These are phyloP conservation scores for Arthrobotrys sphaeroides DNA, from an alignment of 2,329 filamentous ascomycete species.

Conservation along the genomic window DNA sequence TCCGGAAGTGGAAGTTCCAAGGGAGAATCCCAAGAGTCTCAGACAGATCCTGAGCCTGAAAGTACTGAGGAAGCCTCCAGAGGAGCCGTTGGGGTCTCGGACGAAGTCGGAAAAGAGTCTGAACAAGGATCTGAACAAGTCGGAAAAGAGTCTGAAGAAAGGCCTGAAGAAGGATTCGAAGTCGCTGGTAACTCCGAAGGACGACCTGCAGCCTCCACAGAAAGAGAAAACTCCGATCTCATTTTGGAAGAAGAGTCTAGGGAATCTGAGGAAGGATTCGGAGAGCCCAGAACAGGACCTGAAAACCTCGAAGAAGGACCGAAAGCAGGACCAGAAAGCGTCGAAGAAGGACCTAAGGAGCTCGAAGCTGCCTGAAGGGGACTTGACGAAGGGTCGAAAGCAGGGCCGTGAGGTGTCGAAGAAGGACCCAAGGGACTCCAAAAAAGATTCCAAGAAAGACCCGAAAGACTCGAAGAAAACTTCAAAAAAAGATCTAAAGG, in stretches of 20 bases:
- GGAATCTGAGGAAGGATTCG: neutral
- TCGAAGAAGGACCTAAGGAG: neutral
- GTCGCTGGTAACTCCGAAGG: neutral
- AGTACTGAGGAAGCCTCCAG: constrained; percentile 1
- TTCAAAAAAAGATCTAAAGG: neutral
- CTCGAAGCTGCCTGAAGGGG: neutral
- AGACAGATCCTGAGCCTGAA: constrained; percentile 14
- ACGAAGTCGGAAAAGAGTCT: constrained; percentile 3
- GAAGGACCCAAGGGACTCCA: neutral
- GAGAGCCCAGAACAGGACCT: neutral
- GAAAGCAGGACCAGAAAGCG: neutral
- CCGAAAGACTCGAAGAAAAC: neutral
- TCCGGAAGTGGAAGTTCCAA: neutral
- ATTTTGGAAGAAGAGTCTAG: neutral
- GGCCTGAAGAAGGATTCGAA: neutral
- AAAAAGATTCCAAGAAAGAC: neutral
- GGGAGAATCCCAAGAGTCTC: constrained; percentile 16
- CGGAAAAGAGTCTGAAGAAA: neutral
- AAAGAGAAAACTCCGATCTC: neutral
- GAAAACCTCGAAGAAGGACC: neutral
- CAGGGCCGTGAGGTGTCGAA: neutral
- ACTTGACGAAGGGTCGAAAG: neutral
- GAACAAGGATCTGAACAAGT: neutral
- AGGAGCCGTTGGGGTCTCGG: neutral
- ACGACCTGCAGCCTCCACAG: neutral